Conservation (phyloP, 176 grass and related monocot species). For the Leersia perrieri region DNA sequence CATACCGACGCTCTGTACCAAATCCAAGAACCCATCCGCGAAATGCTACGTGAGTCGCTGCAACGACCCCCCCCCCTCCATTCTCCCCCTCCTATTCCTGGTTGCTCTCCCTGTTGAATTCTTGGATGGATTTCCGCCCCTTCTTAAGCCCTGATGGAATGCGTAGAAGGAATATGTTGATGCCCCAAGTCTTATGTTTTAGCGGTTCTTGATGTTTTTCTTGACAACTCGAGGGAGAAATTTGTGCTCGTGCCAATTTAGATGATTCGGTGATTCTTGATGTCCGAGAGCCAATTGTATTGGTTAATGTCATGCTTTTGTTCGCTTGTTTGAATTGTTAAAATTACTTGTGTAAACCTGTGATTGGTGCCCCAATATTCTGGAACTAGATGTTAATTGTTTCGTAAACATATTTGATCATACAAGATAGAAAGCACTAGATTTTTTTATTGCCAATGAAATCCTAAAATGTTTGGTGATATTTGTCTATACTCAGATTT, state of each 20-base stretch:
- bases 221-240: neutral
- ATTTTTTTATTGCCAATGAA: too few species aligned
- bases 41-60: slow-evolving; percentile 28
- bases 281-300: too few species aligned
- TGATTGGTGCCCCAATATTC: too few species aligned
- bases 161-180: neutral
- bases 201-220: neutral
- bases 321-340: too few species aligned
- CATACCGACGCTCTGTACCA: slow-evolving; percentile 29
- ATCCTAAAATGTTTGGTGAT: too few species aligned
- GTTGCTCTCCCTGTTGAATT: neutral
- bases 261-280: slow-evolving; percentile 20
- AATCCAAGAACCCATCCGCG: slow-evolving; percentile 18
- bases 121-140: neutral
- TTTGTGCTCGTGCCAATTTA: neutral
- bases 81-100: neutral
- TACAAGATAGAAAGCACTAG: too few species aligned
- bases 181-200: neutral
- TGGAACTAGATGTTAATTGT: too few species aligned
- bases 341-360: too few species aligned
- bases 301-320: too few species aligned
- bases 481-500: too few species aligned
- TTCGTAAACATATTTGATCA: too few species aligned
- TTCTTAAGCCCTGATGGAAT: too few species aligned
- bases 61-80: neutral